Conservation (phyloP, 306 rosid species). For the Cicer yamashitae region DNA sequence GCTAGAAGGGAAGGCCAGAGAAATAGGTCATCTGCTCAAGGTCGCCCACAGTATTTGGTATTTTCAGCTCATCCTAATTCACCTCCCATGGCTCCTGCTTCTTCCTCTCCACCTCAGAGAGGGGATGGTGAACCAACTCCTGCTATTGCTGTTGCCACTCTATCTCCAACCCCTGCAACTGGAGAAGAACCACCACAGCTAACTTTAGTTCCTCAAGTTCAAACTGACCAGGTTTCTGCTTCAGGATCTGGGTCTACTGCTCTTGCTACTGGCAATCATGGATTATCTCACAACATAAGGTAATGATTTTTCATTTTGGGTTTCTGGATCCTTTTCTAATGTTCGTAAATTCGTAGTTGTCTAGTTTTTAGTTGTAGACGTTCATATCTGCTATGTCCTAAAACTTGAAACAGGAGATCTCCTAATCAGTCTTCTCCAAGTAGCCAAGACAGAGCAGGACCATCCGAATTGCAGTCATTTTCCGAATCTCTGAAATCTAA, state of each 20-base stretch:
- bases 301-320: slow-evolving; percentile 36
- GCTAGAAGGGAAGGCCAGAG: slow-evolving; percentile 96
- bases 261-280: slow-evolving; percentile 53
- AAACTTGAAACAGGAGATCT: slow-evolving; percentile 57
- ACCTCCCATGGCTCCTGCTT: slow-evolving; percentile 58
- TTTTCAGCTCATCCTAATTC: slow-evolving; percentile 82
- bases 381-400: slow-evolving; percentile 17
- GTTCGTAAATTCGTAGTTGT: not conserved
- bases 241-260: slow-evolving; percentile 68
- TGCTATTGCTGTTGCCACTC: slow-evolving; percentile 52
- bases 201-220: slow-evolving; percentile 54
- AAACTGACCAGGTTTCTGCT: slow-evolving; percentile 62
- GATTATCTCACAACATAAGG: slow-evolving; percentile 64
- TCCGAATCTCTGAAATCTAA: slow-evolving; percentile 88
- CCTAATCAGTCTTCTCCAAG: slow-evolving; percentile 70
- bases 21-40: slow-evolving; percentile 82
- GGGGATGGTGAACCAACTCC: slow-evolving; percentile 71
- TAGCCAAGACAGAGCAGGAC: slow-evolving; percentile 90
- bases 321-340: slow-evolving; percentile 19
- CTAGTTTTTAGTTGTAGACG: not conserved
- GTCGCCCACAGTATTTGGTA: slow-evolving; percentile 84
- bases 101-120: slow-evolving; percentile 72
- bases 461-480: slow-evolving; percentile 89
- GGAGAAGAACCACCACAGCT: slow-evolving; percentile 66
- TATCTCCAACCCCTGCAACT: slow-evolving; percentile 53